Evolutionary conservation across 768 basidiomycete species (phyloP), one percentile per base, ranked within the genome.

Genomic region (Xerocomus potaroensis): DNA sequence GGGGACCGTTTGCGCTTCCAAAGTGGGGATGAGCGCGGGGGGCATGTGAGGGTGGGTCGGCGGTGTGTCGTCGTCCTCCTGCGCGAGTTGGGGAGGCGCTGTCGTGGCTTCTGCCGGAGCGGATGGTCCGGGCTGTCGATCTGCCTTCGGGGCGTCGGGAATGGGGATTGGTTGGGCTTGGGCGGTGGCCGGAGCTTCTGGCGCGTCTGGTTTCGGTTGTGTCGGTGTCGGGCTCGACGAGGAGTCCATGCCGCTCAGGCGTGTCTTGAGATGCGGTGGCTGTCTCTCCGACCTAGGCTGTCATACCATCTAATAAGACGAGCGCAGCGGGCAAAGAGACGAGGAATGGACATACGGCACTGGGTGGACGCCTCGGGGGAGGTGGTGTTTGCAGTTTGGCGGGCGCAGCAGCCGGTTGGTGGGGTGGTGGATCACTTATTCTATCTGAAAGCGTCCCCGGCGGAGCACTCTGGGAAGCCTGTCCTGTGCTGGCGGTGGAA

Each of bases 241-340:
- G 21, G 30, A 22, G 5, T 45, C 51, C 16, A 8, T 0, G 14
- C 14, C 8, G 11, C 48, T 55, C 39, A 49, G 31, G 10, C 43
- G 51, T 43, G 62, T 50, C 37, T 59, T 59, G 9, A 42, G 34
- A 22, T 35, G 49, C 1, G 42, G 37, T 4, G 14, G 29, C 9
- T 15, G 43, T 50, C 54, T 49, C 8, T 52, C 59, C 3, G 4
- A 41, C 36, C 51, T 38, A n/a, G 58, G 50, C 63, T 65, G 35
- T 21, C 26, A 19, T 16, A 2, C 41, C 7, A 14, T 21, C 26
- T 4, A 18, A 36, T 5, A 2, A 27, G 29, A n/a, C 30, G 3
- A n/a, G 12, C 4, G 7, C 11, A 8, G n/a, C 26, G 24, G 11
- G 9, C 5, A 11, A 16, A 22, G 2, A 8, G 21, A 22, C 4